Percentiles rank a stretch among this genome's conserved stretches.
phyloP scores from a whole-genome alignment of 257 asterid species.

The Ballota nigra region DNA sequence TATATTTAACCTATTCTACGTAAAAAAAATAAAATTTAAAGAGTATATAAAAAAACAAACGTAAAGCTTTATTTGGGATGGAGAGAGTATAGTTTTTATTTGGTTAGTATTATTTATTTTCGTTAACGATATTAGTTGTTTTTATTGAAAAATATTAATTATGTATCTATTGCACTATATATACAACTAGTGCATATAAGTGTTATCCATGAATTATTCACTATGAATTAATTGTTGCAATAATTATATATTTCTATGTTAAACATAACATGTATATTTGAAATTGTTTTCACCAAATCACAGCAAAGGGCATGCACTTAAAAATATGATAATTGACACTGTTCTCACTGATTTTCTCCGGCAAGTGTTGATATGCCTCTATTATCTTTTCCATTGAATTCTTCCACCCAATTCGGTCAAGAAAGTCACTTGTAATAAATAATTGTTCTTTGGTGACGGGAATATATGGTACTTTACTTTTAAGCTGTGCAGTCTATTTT shows the following conservation, averaged over 20 bases:
- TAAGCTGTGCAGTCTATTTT: not conserved
- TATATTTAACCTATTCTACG: no score
- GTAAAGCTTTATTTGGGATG: no score
- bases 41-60: no score
- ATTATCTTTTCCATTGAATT: not conserved
- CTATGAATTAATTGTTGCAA: not conserved
- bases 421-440: not conserved
- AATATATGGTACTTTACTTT: not conserved
- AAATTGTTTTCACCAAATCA: not conserved
- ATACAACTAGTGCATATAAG: no score
- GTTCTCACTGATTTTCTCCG: not conserved
- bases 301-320: not conserved
- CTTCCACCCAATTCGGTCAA: conserved; percentile 1
- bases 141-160: no score
- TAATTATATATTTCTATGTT: not conserved
- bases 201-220: no score
- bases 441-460: not conserved
- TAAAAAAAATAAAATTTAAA: no score
- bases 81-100: no score
- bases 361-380: no score
- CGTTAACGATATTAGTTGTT: no score
- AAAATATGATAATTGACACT: not conserved
- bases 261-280: not conserved
- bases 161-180: no score
- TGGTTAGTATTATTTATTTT: no score